A percentile compares a stretch with the other conserved stretches of the same genome.
phyloP scores from a whole-genome alignment of 371 early-diverging fungal species.

The Coemansia sp. region DNA sequence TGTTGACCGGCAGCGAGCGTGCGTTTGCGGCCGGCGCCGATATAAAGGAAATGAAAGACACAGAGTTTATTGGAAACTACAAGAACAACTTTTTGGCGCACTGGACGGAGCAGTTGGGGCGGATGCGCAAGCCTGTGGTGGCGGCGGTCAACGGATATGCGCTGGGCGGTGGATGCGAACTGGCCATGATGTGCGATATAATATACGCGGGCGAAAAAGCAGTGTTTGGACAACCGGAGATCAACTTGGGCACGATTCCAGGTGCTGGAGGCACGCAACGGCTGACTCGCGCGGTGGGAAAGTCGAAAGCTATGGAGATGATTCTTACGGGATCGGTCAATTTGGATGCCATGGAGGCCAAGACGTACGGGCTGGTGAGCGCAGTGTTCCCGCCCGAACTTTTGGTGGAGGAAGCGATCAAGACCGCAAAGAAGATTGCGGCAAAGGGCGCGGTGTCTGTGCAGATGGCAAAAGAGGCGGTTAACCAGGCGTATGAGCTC shows the following conservation, averaged over 20 bases:
- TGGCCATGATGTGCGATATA: slow-evolving; percentile 99
- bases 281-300: slow-evolving; percentile 92
- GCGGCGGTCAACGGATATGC: slow-evolving; percentile 98
- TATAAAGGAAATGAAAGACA: slow-evolving; percentile 96
- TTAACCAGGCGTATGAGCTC: slow-evolving; percentile 92
- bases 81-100: slow-evolving; percentile 87
- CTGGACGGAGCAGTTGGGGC: slow-evolving; percentile 86
- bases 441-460: slow-evolving; percentile 81
- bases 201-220: slow-evolving; percentile 98
- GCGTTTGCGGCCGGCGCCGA: slow-evolving; percentile 99
- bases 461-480: slow-evolving; percentile 95
- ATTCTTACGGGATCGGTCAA: slow-evolving; percentile 83
- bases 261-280: slow-evolving; percentile 91
- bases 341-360: slow-evolving; percentile 88
- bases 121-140: slow-evolving; percentile 92
- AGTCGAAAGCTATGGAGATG: slow-evolving; percentile 98
- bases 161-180: slow-evolving; percentile 98
- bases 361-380: slow-evolving; percentile 83
- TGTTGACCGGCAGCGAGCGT: slow-evolving; percentile 93
- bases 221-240: slow-evolving; percentile 97
- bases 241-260: slow-evolving; percentile 94
- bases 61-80: slow-evolving; percentile 84
- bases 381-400: slow-evolving; percentile 84
- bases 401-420: slow-evolving; percentile 87
- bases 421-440: slow-evolving; percentile 86